These are phyloP conservation scores for Lablab purpureus DNA, from an alignment of 306 rosid genomes.

Conservation along the genomic window DNA sequence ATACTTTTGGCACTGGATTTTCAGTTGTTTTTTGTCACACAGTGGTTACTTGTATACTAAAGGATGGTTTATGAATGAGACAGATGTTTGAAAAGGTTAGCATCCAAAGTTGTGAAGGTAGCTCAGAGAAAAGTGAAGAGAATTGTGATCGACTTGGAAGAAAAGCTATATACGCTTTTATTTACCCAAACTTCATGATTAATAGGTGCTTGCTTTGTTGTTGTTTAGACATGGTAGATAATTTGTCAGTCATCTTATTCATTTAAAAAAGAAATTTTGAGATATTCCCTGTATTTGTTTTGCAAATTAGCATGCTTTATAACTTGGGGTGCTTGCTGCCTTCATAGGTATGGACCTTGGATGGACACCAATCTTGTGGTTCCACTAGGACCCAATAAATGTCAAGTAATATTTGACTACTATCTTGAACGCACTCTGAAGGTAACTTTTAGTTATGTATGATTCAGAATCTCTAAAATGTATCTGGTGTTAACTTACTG, in stretches of 20 bases:
- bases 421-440: slow-evolving; percentile 74
- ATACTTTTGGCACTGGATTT: slow-evolving; percentile 30
- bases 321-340: slow-evolving; percentile 32
- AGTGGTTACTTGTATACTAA: slow-evolving; percentile 35
- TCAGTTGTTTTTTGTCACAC: slow-evolving; percentile 26
- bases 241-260: neutral
- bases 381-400: slow-evolving; percentile 83
- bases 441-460: slow-evolving; percentile 59
- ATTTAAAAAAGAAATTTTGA: neutral
- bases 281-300: slow-evolving; percentile 4
- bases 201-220: slow-evolving; percentile 68
- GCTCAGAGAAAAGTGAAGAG: slow-evolving; percentile 47
- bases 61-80: slow-evolving; percentile 37
- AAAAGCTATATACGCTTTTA: slow-evolving; percentile 74
- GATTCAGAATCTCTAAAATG: slow-evolving; percentile 11
- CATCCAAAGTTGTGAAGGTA: slow-evolving; percentile 84
- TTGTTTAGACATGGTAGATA: slow-evolving; percentile 21
- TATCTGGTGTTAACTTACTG: neutral
- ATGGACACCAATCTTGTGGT: slow-evolving; percentile 96
- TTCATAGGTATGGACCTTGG: slow-evolving; percentile 93
- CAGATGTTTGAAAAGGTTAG: slow-evolving; percentile 83
- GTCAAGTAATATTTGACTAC: slow-evolving; percentile 81
- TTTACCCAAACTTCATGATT: slow-evolving; percentile 95
- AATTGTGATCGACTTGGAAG: slow-evolving; percentile 80
- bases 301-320: slow-evolving; percentile 27